Percentiles rank a stretch among this genome's conserved stretches.
Conservation (phyloP, 176 grass and related monocot genomes). For the Secale cereale region DNA sequence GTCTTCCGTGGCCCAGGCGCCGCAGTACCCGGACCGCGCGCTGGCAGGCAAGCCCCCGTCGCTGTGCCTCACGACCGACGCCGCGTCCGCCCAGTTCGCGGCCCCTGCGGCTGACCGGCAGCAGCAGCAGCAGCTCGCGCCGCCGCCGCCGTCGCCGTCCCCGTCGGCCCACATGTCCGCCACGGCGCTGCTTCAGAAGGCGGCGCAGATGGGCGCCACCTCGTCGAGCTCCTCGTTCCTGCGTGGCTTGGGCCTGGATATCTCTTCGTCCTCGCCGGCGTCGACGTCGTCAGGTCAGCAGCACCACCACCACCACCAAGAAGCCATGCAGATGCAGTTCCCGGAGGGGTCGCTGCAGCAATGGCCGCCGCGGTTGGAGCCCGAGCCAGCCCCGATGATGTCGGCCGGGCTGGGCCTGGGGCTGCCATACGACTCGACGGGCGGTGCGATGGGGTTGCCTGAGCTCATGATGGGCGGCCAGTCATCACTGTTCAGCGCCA, state of each 20-base stretch:
- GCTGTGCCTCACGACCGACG: constrained; percentile 62
- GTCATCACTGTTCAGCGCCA: constrained; percentile 55
- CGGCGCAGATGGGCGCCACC: constrained; percentile 83
- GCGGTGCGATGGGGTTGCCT: constrained; percentile 34
- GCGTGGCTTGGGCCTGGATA: constrained; percentile 62
- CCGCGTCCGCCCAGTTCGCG: constrained; percentile 43
- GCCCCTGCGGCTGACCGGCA: constrained; percentile 37
- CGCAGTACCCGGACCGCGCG: constrained; percentile 31
- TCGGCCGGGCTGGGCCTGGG: constrained; percentile 82
- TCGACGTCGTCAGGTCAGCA: constrained; percentile 24
- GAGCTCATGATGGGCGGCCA: constrained; percentile 78
- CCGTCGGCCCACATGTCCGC: constrained; percentile 88
- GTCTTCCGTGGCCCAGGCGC: constrained; percentile 21
- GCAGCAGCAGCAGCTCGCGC: constrained; percentile 44
- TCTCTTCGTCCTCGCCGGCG: constrained; percentile 36
- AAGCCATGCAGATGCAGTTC: constrained; percentile 19
- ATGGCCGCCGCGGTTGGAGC: constrained; percentile 55
- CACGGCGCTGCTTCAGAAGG: constrained; percentile 89
- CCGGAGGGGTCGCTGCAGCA: constrained; percentile 35
- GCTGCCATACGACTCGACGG: constrained; percentile 48
- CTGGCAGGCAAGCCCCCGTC: constrained; percentile 41
- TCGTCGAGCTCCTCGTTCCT: constrained; percentile 73
- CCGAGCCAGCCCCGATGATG: constrained; percentile 40
- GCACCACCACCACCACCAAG: constrained; percentile 23
- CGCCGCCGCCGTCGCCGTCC: constrained; percentile 36